Evolutionary conservation across 352 stramenopile genomes (phyloP).

Genomic region (Elongisporangium undulatum): DNA sequence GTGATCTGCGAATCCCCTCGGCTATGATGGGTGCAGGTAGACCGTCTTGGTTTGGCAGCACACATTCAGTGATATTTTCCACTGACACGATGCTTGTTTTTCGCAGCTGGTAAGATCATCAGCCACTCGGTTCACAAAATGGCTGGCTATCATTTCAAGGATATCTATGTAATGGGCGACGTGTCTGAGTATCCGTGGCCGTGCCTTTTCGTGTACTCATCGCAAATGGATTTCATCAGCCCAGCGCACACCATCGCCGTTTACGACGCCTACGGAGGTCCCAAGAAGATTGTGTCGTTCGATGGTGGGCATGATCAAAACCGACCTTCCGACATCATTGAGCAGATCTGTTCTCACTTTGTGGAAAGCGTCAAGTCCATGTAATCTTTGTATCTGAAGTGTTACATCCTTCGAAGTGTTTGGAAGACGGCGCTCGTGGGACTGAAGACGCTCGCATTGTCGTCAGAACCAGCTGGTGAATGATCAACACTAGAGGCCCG

Average conservation of each 20-base stretch:
- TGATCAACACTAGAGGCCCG: background rate
- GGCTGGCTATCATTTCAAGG: conserved; percentile 47
- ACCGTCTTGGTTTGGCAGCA: background rate
- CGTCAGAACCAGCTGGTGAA: background rate
- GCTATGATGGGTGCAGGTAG: conserved; percentile 49
- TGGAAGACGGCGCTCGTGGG: conserved; percentile 14
- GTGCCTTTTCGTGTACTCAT: conserved; percentile 64
- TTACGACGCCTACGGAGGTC: conserved; percentile 49
- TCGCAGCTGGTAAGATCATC: conserved; percentile 53
- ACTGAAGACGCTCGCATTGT: conserved; percentile 15
- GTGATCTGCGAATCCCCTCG: conserved; percentile 52
- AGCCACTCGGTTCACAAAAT: conserved; percentile 59
- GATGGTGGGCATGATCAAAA: conserved; percentile 61
- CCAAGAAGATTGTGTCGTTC: conserved; percentile 56
- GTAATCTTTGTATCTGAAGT: background rate
- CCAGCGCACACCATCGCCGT: conserved; percentile 50
- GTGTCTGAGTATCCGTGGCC: conserved; percentile 34
- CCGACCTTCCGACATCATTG: conserved; percentile 38
- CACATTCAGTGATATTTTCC: background rate
- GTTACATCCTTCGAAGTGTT: conserved; percentile 21
- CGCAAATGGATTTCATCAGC: conserved; percentile 72
- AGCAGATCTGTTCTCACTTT: conserved; percentile 5
- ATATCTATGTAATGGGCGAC: conserved; percentile 46
- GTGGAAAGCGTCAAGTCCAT: background rate
- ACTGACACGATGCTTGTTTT: background rate